Evolutionary conservation across 1,284 basidiomycete genomes (phyloP).

Genomic region (Sanguinoderma infundibulare): DNA sequence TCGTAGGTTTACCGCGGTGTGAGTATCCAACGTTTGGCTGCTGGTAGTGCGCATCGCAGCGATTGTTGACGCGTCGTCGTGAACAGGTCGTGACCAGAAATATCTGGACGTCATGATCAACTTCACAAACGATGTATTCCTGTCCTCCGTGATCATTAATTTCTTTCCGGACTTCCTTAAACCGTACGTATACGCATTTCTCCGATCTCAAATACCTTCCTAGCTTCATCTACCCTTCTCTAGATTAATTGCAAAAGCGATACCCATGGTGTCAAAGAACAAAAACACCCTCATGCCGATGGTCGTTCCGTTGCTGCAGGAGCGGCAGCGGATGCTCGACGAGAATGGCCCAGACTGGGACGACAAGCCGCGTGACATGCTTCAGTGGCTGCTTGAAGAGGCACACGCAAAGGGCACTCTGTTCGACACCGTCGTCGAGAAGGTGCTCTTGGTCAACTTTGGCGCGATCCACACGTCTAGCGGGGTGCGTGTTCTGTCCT

Average conservation of each 20-base stretch:
- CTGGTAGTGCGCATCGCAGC: not conserved
- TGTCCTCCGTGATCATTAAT: slow-evolving; percentile 23
- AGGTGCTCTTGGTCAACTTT: slow-evolving; percentile 28
- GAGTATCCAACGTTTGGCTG: not conserved
- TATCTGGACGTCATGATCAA: slow-evolving; percentile 26
- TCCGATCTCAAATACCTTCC: not conserved
- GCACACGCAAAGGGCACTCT: slow-evolving; percentile 19
- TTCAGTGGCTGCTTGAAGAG: slow-evolving; percentile 32
- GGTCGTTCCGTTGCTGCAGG: slow-evolving; percentile 41
- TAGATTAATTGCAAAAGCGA: slow-evolving; percentile 15
- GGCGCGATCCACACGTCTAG: slow-evolving; percentile 30
- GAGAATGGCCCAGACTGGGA: slow-evolving; percentile 42
- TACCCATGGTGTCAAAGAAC: slow-evolving; percentile 20
- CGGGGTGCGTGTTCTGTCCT: slow-evolving; percentile 16
- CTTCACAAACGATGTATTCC: slow-evolving; percentile 26
- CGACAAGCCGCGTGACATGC: slow-evolving; percentile 39
- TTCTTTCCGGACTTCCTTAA: slow-evolving; percentile 27
- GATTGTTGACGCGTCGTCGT: not conserved
- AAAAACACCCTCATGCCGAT: slow-evolving; percentile 18
- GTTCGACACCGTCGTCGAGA: slow-evolving; percentile 23
- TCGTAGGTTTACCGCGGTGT: slow-evolving; percentile 26
- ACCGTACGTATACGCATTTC: slow-evolving; percentile 1
- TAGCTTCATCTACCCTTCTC: not conserved
- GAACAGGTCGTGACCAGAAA: slow-evolving; percentile 21
- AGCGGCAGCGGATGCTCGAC: slow-evolving; percentile 41